A percentile compares a stretch with the other conserved stretches of the same genome.
Evolutionary conservation across 441 rosid species (phyloP).

Genomic region (Cnidoscolus chayamansa): DNA sequence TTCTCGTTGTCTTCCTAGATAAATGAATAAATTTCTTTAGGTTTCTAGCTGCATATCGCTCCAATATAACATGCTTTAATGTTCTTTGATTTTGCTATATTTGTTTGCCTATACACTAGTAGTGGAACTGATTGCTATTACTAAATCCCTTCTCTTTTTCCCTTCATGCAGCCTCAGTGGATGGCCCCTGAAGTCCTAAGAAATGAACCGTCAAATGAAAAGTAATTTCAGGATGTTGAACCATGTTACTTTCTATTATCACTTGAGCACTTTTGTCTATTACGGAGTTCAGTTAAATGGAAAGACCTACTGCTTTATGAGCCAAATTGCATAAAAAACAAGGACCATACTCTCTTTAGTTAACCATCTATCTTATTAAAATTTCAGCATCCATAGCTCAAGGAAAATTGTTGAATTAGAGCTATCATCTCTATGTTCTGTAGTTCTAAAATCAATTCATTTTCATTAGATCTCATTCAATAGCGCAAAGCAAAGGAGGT

Average conservation of each 20-base stretch:
- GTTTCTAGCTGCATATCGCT: not conserved
- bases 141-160: not conserved
- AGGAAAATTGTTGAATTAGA: not conserved
- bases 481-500: not conserved
- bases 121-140: not conserved
- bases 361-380: too few relatives aligned
- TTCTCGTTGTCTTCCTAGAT: slow-evolving; percentile 6
- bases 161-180: slow-evolving; percentile 74
- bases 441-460: not conserved
- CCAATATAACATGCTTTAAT: not conserved
- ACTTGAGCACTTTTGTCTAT: not conserved
- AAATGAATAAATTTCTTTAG: not conserved
- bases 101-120: not conserved
- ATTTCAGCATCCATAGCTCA: not conserved
- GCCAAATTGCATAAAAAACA: not conserved
- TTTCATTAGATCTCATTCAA: not conserved
- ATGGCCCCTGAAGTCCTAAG: slow-evolving; percentile 95
- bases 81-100: not conserved
- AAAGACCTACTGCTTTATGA: not conserved
- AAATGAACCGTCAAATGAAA: slow-evolving; percentile 81
- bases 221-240: slow-evolving; percentile 35
- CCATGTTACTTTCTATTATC: not conserved
- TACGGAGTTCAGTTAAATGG: not conserved
- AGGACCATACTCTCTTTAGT: not conserved
- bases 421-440: not conserved